Conservation (phyloP, 2,329 filamentous ascomycete genomes). For the Pyrenochaeta sp. region DNA sequence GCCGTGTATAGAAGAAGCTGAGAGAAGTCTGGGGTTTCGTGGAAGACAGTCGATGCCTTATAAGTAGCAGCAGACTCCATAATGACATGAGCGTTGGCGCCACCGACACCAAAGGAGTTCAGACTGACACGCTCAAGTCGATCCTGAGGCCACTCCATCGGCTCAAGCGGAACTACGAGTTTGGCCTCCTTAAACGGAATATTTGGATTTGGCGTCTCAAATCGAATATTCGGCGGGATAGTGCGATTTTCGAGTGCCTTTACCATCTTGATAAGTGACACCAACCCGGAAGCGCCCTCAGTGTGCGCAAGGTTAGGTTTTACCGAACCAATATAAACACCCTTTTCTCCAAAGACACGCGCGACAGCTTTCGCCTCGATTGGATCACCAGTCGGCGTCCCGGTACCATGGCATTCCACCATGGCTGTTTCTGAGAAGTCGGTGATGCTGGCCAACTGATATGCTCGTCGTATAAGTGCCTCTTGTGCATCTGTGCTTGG, state of each 20-base stretch:
- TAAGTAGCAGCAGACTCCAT: conserved; percentile 41
- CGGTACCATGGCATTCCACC: conserved; percentile 51
- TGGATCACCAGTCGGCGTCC: conserved; percentile 47
- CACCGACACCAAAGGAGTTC: conserved; percentile 35
- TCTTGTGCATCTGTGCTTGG: conserved; percentile 56
- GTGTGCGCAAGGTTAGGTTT: conserved; percentile 33
- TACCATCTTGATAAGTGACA: conserved; percentile 11
- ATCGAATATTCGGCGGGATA: conserved; percentile 42
- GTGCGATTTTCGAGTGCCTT: conserved; percentile 63
- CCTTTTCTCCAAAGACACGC: conserved; percentile 12
- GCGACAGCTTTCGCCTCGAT: conserved; percentile 32
- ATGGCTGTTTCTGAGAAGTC: conserved; percentile 45
- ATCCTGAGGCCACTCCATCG: conserved; percentile 4
- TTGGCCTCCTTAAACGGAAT: conserved; percentile 33
- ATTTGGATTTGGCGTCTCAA: conserved; percentile 32
- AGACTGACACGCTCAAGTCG: conserved; percentile 16
- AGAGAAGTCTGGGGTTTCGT: background rate
- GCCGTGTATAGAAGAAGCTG: background rate
- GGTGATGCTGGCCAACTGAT: conserved; percentile 34
- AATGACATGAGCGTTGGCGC: conserved; percentile 36
- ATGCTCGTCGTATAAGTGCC: conserved; percentile 8
- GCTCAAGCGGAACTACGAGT: conserved; percentile 47
- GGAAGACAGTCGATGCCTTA: background rate
- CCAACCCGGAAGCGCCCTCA: conserved; percentile 4
- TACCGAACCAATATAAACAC: conserved; percentile 42